Percentiles rank a stretch among this genome's conserved stretches.
These are phyloP conservation scores for Mycena indigotica DNA, from an alignment of 768 basidiomycete genomes.

Conservation along the genomic window DNA sequence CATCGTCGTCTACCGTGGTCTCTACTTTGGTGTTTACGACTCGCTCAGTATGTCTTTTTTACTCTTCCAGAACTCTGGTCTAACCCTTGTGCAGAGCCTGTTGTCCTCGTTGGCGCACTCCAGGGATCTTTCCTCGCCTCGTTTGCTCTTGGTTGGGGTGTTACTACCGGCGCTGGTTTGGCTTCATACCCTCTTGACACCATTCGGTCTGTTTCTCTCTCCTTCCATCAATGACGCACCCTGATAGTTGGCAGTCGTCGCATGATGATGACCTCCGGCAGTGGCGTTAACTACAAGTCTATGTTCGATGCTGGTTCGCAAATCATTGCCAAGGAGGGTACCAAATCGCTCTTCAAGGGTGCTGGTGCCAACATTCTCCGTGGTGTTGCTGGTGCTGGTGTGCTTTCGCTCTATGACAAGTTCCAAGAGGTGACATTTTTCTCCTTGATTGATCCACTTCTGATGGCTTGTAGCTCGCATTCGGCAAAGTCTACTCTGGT, in stretches of 20 bases:
- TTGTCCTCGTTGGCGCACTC: conserved; percentile 93
- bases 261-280: conserved; percentile 99
- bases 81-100: conserved; percentile 81
- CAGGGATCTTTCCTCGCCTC: conserved; percentile 97
- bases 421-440: conserved; percentile 70
- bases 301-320: conserved; percentile 95
- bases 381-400: conserved; percentile 99
- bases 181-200: conserved; percentile 95
- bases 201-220: conserved; percentile 62
- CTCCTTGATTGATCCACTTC: neutral
- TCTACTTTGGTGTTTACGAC: conserved; percentile 98
- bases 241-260: conserved; percentile 76
- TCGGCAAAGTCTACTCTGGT: conserved; percentile 99
- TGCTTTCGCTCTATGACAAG: conserved; percentile 98
- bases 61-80: conserved; percentile 9
- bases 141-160: conserved; percentile 97
- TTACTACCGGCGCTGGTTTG: conserved; percentile 99
- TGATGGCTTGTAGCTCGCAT: conserved; percentile 46
- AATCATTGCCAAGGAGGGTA: conserved; percentile 94
- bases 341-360: conserved; percentile 94
- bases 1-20: conserved; percentile 99
- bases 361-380: conserved; percentile 64
- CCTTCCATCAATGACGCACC: conserved; percentile 10
- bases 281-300: conserved; percentile 94
- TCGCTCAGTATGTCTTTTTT: conserved; percentile 70